Evolutionary conservation across 2,329 filamentous ascomycete species (phyloP).

Genomic region (Aspergillus costaricaensis): DNA sequence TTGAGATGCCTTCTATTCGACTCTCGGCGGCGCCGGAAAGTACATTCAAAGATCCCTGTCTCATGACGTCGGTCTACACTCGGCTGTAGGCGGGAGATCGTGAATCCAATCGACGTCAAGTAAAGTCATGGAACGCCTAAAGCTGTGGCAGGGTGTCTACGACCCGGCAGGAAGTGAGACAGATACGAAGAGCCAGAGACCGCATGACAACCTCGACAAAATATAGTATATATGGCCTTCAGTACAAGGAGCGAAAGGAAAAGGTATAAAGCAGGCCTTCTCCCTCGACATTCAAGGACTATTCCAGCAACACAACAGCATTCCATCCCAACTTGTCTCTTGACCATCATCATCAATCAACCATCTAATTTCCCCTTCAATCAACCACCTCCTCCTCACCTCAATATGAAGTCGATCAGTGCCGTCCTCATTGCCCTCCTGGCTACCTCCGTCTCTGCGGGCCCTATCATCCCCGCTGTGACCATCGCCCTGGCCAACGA

Average conservation of each 20-base stretch:
- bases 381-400: background rate
- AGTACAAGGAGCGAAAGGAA: background rate
- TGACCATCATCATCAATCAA: background rate
- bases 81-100: background rate
- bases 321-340: background rate
- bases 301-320: background rate
- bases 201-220: background rate
- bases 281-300: background rate
- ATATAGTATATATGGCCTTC: background rate
- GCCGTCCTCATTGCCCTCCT: conserved; percentile 22
- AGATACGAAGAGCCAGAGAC: background rate
- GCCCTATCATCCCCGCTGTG: conserved; percentile 13
- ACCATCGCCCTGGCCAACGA: conserved; percentile 31
- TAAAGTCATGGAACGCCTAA: background rate
- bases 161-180: background rate
- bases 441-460: conserved; percentile 19
- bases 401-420: conserved; percentile 26
- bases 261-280: background rate
- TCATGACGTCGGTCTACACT: background rate
- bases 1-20: background rate
- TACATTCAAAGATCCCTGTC: background rate
- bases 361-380: background rate
- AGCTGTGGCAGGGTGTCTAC: background rate
- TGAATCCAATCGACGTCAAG: background rate
- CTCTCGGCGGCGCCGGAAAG: background rate